Conservation (phyloP, 768 basidiomycete genomes). For the Auricularia auricula-judae region DNA sequence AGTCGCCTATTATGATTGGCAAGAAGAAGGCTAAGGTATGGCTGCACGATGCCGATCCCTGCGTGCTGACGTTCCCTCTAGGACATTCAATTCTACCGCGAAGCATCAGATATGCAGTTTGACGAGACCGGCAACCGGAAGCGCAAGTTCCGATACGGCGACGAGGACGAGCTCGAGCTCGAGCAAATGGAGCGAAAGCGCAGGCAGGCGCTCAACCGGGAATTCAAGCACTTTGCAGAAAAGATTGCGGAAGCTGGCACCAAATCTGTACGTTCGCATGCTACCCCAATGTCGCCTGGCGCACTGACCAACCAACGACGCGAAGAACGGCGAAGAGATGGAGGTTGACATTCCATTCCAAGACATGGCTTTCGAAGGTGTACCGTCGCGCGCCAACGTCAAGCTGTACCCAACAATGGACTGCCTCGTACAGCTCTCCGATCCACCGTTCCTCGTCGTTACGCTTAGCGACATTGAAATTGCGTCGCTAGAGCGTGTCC, state of each 20-base stretch:
- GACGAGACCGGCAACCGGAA: constrained; percentile 99
- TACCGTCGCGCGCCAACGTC: constrained; percentile 90
- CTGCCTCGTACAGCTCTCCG: constrained; percentile 89
- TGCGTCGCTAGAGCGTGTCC: constrained; percentile 92
- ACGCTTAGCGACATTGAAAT: constrained; percentile 93
- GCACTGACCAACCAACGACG: constrained; percentile 1
- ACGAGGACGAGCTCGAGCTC: constrained; percentile 98
- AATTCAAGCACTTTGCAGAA: constrained; percentile 88
- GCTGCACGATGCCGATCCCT: neutral
- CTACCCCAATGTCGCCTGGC: neutral
- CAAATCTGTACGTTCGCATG: constrained; percentile 43
- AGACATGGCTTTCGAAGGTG: constrained; percentile 93
- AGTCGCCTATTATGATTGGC: constrained; percentile 94
- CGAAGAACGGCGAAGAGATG: constrained; percentile 68
- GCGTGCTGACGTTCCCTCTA: constrained; percentile 19
- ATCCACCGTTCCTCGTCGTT: constrained; percentile 91
- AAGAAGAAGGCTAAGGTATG: constrained; percentile 94
- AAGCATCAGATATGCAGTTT: constrained; percentile 94
- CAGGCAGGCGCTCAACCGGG: constrained; percentile 79
- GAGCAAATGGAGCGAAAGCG: constrained; percentile 95
- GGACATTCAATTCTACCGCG: constrained; percentile 98
- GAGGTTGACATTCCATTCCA: constrained; percentile 96
- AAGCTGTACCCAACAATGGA: constrained; percentile 94
- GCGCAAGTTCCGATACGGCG: constrained; percentile 91
- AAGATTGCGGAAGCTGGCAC: constrained; percentile 81